Evolutionary conservation across 352 stramenopile genomes (phyloP), one percentile per base, ranked within the genome.

Genomic region (Phytophthora palmivora): DNA sequence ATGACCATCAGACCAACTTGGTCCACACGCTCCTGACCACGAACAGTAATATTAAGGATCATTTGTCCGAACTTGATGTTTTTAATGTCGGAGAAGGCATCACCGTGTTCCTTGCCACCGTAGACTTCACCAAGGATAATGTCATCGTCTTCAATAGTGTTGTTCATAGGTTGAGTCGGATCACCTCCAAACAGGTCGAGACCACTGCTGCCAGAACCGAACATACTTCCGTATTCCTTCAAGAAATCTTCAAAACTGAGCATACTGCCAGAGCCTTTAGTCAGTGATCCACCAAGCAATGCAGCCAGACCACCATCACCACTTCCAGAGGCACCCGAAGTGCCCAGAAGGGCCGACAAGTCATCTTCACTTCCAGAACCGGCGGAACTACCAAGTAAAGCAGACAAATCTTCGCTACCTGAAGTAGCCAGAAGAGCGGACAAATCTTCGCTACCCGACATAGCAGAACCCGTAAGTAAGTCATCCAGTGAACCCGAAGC

Each of bases 11-110:
- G 12, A 48, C 50, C 46, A 1, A 75, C 38, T 8, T 16, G n/a
- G 21, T 72, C 67, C 4, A 75, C 21, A 18, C 66, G 66, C 4
- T 38, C 11, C 0, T 51, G 15, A 11, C 66, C 66, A 7, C 66
- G 66, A 12, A 74, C 6, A 9, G 66, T 74, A 9, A 74, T 50
- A 44, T 71, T 71, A 0, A 67, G 22, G 19, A 74, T 16, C 30
- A 61, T 52, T 19, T 71, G 61, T 4, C 55, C 44, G 16, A 71
- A 64, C 50, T 58, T 71, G 33, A 74, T 50, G 28, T 62, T 64
- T 34, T 61, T 54, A 6, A 74, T 64, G 34, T 74, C 66, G 2
- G 66, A 74, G 34, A 71, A 74, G 0, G 66, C 60, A 15, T 44
- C 19, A 8, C 66, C 66, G 30, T 68, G 49, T 8, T 74, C 53